Percentiles rank a stretch among this genome's conserved stretches.
Conservation (phyloP, 2,329 filamentous ascomycete genomes). For the Pseudopyrenochaeta lycopersici region DNA sequence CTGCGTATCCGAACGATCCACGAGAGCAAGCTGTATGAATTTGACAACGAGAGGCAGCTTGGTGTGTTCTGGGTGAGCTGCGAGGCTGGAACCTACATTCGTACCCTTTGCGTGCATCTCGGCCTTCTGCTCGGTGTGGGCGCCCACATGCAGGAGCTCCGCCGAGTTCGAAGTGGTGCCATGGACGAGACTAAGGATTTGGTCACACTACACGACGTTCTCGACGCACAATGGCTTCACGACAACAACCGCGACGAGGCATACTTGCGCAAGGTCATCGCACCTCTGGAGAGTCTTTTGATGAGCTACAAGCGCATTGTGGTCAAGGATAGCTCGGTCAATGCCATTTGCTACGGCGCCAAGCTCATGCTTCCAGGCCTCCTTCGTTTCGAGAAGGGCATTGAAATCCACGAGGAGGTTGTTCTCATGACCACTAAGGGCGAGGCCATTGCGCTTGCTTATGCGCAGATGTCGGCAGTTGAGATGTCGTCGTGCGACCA, state of each 20-base stretch:
- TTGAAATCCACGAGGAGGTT: constrained; percentile 95
- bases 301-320: constrained; percentile 96
- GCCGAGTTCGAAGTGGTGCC: constrained; percentile 90
- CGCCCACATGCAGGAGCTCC: constrained; percentile 97
- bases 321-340: constrained; percentile 96
- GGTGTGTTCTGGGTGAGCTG: constrained; percentile 99
- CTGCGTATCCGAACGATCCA: constrained; percentile 97
- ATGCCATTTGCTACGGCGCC: constrained; percentile 97
- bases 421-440: constrained; percentile 99
- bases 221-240: constrained; percentile 94
- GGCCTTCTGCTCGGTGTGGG: constrained; percentile 81
- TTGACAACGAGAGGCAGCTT: constrained; percentile 96
- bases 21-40: constrained; percentile 94
- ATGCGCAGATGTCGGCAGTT: constrained; percentile 97
- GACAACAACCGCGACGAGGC: constrained; percentile 97
- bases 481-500: constrained; percentile 98
- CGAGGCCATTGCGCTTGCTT: constrained; percentile 95
- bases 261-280: constrained; percentile 89
- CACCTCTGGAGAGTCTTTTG: constrained; percentile 90
- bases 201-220: constrained; percentile 92
- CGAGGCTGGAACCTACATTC: constrained; percentile 98
- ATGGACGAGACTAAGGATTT: constrained; percentile 91
- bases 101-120: constrained; percentile 95
- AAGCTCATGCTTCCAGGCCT: constrained; percentile 99
- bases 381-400: constrained; percentile 87